These are phyloP conservation scores for Reticulascus tulasneorum DNA, from an alignment of 2,329 filamentous ascomycete genomes.

Conservation along the genomic window DNA sequence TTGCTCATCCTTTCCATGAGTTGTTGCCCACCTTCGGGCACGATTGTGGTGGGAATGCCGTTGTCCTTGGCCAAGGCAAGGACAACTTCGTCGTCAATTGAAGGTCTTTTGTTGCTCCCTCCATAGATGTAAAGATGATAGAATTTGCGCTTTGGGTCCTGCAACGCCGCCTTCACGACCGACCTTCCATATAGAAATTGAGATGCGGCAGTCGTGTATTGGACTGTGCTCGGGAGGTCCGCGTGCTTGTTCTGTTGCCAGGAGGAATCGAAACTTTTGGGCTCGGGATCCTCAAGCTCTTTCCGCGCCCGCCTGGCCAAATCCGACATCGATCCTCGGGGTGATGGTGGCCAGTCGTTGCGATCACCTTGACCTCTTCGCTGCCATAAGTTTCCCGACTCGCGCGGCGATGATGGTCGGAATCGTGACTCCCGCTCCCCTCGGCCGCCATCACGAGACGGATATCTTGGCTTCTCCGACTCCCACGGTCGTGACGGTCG, in stretches of 20 bases:
- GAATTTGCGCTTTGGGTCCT: constrained; percentile 60
- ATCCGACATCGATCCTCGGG: not conserved
- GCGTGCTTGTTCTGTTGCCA: not conserved
- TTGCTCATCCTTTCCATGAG: constrained; percentile 80
- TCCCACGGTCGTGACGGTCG: too few species aligned
- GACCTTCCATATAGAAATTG: constrained; percentile 87
- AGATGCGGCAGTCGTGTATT: constrained; percentile 78
- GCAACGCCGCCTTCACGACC: constrained; percentile 75
- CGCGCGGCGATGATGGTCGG: too few species aligned
- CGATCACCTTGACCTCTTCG: not conserved
- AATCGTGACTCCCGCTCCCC: too few species aligned
- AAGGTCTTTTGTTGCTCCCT: constrained; percentile 50
- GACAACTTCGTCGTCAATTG: constrained; percentile 39
- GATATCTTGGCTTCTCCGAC: too few species aligned
- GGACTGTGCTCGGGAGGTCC: constrained; percentile 18
- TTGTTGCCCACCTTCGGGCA: constrained; percentile 58
- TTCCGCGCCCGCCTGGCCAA: not conserved
- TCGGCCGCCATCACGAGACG: too few species aligned
- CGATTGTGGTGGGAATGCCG: constrained; percentile 52
- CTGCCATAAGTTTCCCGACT: too few species aligned
- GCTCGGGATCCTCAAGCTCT: not conserved
- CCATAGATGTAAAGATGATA: constrained; percentile 81
- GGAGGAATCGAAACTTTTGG: not conserved
- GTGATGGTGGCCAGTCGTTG: not conserved
- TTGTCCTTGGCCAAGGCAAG: constrained; percentile 42